phyloP scores from a whole-genome alignment of 73 alveolate species.

The Paramecium bursaria region DNA sequence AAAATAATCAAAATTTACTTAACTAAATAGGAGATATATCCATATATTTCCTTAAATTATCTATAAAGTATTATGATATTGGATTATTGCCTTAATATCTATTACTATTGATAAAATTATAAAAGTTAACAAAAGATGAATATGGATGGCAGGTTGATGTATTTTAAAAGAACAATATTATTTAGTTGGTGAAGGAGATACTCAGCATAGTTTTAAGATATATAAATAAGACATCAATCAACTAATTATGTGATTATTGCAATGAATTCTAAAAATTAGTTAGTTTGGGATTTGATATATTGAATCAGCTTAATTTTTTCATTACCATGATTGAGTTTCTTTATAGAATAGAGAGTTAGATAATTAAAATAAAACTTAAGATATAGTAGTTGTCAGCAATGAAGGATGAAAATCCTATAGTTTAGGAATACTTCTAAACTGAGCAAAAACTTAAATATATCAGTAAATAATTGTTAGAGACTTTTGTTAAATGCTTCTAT shows the following conservation, averaged over 20 bases:
- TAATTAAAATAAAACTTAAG: conserved; percentile 10
- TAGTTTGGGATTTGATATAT: conserved; percentile 62
- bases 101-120: conserved; percentile 36
- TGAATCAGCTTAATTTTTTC: conserved; percentile 29
- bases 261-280: conserved; percentile 4
- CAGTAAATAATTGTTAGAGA: conserved; percentile 16
- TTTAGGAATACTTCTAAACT: conserved; percentile 9
- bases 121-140: conserved; percentile 15
- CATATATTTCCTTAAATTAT: too few relatives aligned
- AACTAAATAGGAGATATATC: too few relatives aligned
- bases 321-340: conserved; percentile 20
- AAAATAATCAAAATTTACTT: too few relatives aligned
- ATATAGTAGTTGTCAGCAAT: conserved; percentile 11
- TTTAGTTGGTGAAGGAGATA: conserved; percentile 15
- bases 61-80: too few relatives aligned
- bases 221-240: conserved; percentile 37
- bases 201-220: conserved; percentile 47
- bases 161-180: conserved; percentile 6
- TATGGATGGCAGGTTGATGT: conserved; percentile 48
- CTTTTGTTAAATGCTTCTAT: conserved; percentile 35
- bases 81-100: too few relatives aligned
- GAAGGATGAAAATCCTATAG: not conserved
- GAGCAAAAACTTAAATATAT: conserved; percentile 59
- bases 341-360: conserved; percentile 14
- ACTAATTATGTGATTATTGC: conserved; percentile 56